These are phyloP conservation scores for Mycotypha africana DNA, from an alignment of 371 early-diverging fungal species.

Conservation along the genomic window DNA sequence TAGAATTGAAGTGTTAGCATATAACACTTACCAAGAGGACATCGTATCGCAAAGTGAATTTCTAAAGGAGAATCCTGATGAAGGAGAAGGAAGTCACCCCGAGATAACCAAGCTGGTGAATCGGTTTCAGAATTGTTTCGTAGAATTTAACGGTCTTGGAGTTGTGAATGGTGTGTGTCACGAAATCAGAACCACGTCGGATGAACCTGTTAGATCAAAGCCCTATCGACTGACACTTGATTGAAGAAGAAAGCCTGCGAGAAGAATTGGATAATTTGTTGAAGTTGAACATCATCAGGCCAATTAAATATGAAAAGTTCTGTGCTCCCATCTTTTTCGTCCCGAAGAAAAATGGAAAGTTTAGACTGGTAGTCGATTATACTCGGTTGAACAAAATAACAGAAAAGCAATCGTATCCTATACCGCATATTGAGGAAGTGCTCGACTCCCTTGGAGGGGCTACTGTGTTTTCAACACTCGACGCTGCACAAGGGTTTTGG, in stretches of 20 bases:
- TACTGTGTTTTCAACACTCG: not conserved
- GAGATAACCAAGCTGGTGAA: too few species aligned
- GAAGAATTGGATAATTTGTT: constrained; percentile 9
- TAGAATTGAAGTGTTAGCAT: too few species aligned
- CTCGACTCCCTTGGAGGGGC: constrained; percentile 18
- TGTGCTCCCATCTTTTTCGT: constrained; percentile 44
- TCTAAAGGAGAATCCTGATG: too few species aligned
- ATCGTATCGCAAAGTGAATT: too few species aligned
- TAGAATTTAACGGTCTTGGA: too few species aligned
- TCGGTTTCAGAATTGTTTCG: too few species aligned
- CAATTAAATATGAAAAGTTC: constrained; percentile 6
- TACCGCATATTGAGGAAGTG: constrained; percentile 35
- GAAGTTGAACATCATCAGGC: constrained; percentile 5
- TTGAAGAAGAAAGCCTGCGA: constrained; percentile 5
- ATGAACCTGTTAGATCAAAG: too few species aligned
- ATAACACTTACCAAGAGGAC: too few species aligned
- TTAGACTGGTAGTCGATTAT: constrained; percentile 28
- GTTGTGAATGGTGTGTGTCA: too few species aligned
- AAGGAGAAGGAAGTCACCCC: too few species aligned
- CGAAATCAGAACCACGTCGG: too few species aligned
- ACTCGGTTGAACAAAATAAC: constrained; percentile 34
- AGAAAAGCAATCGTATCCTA: constrained; percentile 24
- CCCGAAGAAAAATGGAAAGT: constrained; percentile 27
- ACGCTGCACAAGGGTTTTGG: constrained; percentile 31
- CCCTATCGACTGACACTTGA: constrained; percentile 5